A percentile compares a stretch with the other conserved stretches of the same genome.
Evolutionary conservation across 148 eudicot species (phyloP).

Genomic region (Diospyros kaki): DNA sequence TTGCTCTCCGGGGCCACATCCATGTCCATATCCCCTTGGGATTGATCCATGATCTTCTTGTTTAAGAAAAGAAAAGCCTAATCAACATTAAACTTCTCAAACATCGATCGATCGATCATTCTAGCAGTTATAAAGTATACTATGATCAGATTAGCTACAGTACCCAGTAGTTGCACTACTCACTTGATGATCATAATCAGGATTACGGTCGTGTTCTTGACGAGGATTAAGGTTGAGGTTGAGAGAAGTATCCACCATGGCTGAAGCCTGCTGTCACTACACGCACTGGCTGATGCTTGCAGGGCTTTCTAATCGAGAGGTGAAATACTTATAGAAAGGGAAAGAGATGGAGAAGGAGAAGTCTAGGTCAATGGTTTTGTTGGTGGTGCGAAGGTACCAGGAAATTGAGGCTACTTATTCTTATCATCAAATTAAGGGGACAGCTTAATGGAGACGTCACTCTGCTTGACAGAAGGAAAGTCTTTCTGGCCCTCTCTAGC

Average conservation of each 20-base stretch:
- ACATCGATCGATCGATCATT: no score
- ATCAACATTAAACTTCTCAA: no score
- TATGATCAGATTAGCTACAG: no score
- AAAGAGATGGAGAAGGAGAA: neutral
- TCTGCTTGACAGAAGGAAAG: no score
- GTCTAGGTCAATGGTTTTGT: neutral
- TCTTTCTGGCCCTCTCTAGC: no score
- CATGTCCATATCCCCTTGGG: neutral
- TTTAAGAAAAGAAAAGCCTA: neutral
- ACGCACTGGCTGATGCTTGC: no score
- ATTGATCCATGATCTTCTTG: neutral
- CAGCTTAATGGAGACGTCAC: no score
- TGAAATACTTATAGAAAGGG: neutral
- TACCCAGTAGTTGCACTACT: neutral
- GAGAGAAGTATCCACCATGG: neutral
- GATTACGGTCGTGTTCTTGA: neutral
- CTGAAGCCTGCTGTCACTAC: no score
- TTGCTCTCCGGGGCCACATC: neutral
- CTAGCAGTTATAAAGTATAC: no score
- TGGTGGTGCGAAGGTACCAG: no score
- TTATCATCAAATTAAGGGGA: no score
- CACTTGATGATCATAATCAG: neutral
- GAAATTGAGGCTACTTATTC: no score
- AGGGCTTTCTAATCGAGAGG: neutral
- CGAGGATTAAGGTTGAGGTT: neutral